phyloP scores from a whole-genome alignment of 805 yeast genomes.

The Starmerella bacillaris region DNA sequence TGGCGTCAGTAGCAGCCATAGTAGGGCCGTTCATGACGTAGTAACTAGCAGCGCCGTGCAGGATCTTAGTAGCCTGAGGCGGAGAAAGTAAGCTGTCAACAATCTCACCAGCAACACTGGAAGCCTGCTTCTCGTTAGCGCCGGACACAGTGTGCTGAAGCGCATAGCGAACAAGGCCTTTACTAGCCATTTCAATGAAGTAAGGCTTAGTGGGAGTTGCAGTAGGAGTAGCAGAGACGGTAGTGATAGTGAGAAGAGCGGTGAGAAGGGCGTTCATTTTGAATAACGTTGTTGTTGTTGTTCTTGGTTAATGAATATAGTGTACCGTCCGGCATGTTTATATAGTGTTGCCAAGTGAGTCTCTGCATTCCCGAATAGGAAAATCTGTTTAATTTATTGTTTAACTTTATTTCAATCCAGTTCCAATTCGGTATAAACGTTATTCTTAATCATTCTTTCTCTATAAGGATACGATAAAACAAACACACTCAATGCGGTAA shows the following conservation, averaged over 20 bases:
- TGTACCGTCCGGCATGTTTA: too few species aligned
- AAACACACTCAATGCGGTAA: too few species aligned
- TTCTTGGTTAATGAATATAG: too few species aligned
- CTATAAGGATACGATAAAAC: too few species aligned
- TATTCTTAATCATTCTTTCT: too few species aligned
- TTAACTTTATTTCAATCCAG: too few species aligned
- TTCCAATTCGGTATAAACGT: too few species aligned
- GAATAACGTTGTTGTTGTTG: too few species aligned
- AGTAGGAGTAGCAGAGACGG: slow-evolving; percentile 3
- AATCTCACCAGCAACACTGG: slow-evolving; percentile 10
- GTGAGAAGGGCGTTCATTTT: slow-evolving; percentile 8
- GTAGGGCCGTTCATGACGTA: slow-evolving; percentile 8
- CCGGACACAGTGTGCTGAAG: slow-evolving; percentile 10
- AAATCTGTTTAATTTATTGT: too few species aligned
- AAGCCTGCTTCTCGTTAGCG: slow-evolving; percentile 12
- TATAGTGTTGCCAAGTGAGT: too few species aligned
- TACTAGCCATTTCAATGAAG: slow-evolving; percentile 12
- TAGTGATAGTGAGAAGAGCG: slow-evolving; percentile 3
- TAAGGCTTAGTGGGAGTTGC: slow-evolving; percentile 10
- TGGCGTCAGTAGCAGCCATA: slow-evolving; percentile 11
- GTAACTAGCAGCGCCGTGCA: slow-evolving; percentile 12
- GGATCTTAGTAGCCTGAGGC: slow-evolving; percentile 14
- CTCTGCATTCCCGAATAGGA: too few species aligned
- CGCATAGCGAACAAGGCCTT: slow-evolving; percentile 11
- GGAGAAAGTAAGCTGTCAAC: slow-evolving; percentile 11